A percentile compares a stretch with the other conserved stretches of the same genome.
Conservation (phyloP, 2,329 filamentous ascomycete species). For the Ophiostoma piceae region DNA sequence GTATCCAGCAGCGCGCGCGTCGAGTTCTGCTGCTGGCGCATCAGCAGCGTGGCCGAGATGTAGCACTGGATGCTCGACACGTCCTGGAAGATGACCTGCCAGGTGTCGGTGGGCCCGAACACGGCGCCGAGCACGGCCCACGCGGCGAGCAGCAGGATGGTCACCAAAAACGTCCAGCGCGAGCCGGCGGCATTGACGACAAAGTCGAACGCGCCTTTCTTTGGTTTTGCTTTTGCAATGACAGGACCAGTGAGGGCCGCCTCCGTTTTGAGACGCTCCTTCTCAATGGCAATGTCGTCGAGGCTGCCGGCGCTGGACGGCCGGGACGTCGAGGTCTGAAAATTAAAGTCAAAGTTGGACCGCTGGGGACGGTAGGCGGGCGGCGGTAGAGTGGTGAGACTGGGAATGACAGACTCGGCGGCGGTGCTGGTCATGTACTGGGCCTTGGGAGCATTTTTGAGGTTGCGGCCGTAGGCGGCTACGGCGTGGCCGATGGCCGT, state of each 20-base stretch:
- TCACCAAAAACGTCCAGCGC: background rate
- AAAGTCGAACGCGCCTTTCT: background rate
- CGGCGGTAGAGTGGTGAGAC: slow-evolving; percentile 21
- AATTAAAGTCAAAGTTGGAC: background rate
- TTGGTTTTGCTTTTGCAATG: too few species aligned
- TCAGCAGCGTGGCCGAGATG: slow-evolving; percentile 37
- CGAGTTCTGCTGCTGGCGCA: slow-evolving; percentile 37
- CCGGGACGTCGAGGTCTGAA: background rate
- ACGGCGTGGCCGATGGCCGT: slow-evolving; percentile 19
- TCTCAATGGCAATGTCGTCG: background rate
- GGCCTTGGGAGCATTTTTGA: slow-evolving; percentile 26
- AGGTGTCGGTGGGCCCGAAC: slow-evolving; percentile 34
- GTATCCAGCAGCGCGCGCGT: slow-evolving; percentile 32
- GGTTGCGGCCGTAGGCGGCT: slow-evolving; percentile 23
- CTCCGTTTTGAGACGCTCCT: background rate
- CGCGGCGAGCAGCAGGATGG: background rate
- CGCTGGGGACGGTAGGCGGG: background rate
- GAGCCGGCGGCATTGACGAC: background rate
- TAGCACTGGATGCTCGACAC: slow-evolving; percentile 37
- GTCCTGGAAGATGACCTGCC: slow-evolving; percentile 37
- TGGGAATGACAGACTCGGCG: slow-evolving; percentile 26
- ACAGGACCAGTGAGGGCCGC: background rate
- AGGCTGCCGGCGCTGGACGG: background rate
- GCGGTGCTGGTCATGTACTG: slow-evolving; percentile 26
- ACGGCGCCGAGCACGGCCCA: slow-evolving; percentile 31